phyloP scores from a whole-genome alignment of 192 early-diverging fungal genomes.

The Glomus cerebriforme region DNA sequence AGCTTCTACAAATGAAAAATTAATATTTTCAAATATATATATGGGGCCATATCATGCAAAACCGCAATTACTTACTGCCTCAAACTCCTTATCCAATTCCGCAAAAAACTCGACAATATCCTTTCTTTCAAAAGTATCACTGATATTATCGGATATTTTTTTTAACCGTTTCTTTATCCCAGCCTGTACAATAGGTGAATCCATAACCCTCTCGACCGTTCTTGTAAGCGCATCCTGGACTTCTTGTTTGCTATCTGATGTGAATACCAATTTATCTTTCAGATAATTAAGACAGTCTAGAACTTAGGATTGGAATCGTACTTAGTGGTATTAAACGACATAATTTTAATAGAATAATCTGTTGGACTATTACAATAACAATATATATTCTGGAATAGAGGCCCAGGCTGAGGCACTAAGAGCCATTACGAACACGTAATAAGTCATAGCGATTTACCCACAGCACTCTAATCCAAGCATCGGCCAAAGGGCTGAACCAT shows the following conservation, averaged over 20 bases:
- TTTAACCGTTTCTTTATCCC: conserved; percentile 9
- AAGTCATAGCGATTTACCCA: conserved; percentile 31
- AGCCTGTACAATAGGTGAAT: conserved; percentile 2
- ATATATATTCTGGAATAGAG: conserved; percentile 30
- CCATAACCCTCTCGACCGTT: conserved; percentile 9
- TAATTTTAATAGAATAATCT: conserved; percentile 27
- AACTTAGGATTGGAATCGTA: conserved; percentile 10
- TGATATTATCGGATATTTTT: conserved; percentile 21
- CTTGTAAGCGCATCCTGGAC: conserved; percentile 2
- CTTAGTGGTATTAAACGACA: conserved; percentile 19
- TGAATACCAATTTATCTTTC: conserved; percentile 27
- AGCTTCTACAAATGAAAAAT: background rate
- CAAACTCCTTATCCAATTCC: conserved; percentile 16
- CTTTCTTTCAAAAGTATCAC: conserved; percentile 5
- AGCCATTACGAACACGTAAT: conserved; percentile 25
- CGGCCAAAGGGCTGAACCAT: conserved; percentile 34
- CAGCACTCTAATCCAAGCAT: conserved; percentile 27
- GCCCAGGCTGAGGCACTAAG: conserved; percentile 20
- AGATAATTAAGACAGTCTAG: conserved; percentile 19
- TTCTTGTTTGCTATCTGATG: conserved; percentile 25
- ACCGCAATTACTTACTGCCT: conserved; percentile 13
- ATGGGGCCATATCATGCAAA: conserved; percentile 3
- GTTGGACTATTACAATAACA: conserved; percentile 25
- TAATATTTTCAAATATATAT: conserved; percentile 13
- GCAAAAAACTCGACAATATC: conserved; percentile 18